Evolutionary conservation across 106 monocot species (phyloP).

Genomic region (Acanthochlamys bracteata): DNA sequence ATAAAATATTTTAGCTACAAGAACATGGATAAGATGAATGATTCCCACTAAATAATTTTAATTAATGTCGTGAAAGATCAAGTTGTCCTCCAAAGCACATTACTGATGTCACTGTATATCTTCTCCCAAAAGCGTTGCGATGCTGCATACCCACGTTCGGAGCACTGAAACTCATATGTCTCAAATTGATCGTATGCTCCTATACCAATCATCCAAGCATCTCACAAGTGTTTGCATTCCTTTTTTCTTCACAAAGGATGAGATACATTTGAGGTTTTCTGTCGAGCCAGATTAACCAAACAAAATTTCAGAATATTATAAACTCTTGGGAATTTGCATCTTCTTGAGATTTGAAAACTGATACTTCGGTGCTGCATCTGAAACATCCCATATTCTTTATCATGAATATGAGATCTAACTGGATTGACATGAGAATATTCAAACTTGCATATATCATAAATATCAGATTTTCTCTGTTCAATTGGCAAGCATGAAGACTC

Average conservation of each 20-base stretch:
- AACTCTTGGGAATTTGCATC: background rate
- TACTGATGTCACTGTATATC: background rate
- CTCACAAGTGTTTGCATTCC: background rate
- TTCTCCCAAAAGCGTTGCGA: no score
- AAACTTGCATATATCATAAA: no score
- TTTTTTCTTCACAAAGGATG: background rate
- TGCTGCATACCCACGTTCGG: background rate
- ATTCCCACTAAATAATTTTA: background rate
- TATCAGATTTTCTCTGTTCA: no score
- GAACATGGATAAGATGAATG: background rate
- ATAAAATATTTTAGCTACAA: background rate
- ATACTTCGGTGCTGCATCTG: background rate
- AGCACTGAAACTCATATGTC: background rate
- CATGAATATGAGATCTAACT: background rate
- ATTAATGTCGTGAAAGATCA: background rate
- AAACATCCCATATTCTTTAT: background rate
- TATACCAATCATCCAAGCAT: background rate
- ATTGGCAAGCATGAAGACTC: no score
- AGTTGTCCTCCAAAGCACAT: background rate
- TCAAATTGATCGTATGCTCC: background rate
- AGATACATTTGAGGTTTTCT: background rate
- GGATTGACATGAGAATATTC: no score
- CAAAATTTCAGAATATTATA: background rate
- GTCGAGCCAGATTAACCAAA: background rate
- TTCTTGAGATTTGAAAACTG: background rate